Percentiles rank a stretch among this genome's conserved stretches.
These are phyloP conservation scores for Peronospora tabacina DNA, from an alignment of 352 stramenopile species.

Conservation along the genomic window DNA sequence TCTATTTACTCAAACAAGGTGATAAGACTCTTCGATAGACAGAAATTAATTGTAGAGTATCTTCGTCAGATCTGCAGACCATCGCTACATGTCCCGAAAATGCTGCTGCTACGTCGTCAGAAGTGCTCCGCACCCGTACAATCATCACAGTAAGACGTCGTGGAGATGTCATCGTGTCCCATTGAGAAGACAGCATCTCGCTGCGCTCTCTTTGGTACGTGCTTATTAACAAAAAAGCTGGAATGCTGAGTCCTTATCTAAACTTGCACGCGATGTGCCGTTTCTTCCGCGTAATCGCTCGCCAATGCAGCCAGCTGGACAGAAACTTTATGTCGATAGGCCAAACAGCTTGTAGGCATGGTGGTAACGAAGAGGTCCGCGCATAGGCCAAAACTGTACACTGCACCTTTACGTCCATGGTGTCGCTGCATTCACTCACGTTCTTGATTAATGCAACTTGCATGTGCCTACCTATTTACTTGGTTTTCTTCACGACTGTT, in stretches of 20 bases:
- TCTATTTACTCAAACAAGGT: constrained; percentile 2
- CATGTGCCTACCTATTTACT: constrained; percentile 7
- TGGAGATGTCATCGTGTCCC: constrained; percentile 36
- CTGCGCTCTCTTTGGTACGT: constrained; percentile 36
- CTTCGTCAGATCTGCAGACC: constrained; percentile 17
- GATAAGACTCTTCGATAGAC: constrained; percentile 3
- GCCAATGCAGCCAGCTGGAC: constrained; percentile 35
- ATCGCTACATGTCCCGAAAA: constrained; percentile 44
- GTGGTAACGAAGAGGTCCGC: constrained; percentile 18
- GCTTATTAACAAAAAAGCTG: constrained; percentile 20
- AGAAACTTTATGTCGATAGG: constrained; percentile 24
- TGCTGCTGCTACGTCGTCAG: constrained; percentile 47
- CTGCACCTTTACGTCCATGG: constrained; percentile 26
- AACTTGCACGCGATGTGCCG: constrained; percentile 33
- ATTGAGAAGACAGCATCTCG: constrained; percentile 28
- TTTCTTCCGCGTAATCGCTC: constrained; percentile 34
- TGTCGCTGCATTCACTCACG: constrained; percentile 13
- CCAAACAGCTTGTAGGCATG: constrained; percentile 12
- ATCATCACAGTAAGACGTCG: constrained; percentile 43
- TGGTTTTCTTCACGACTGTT: neutral
- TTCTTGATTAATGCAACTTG: constrained; percentile 9
- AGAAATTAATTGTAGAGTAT: constrained; percentile 4
- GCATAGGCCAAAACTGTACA: constrained; percentile 32
- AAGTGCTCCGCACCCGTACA: constrained; percentile 44
- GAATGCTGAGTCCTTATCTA: constrained; percentile 16